Evolutionary conservation across 805 yeast species (phyloP).

Genomic region (Pichia manshurica): DNA sequence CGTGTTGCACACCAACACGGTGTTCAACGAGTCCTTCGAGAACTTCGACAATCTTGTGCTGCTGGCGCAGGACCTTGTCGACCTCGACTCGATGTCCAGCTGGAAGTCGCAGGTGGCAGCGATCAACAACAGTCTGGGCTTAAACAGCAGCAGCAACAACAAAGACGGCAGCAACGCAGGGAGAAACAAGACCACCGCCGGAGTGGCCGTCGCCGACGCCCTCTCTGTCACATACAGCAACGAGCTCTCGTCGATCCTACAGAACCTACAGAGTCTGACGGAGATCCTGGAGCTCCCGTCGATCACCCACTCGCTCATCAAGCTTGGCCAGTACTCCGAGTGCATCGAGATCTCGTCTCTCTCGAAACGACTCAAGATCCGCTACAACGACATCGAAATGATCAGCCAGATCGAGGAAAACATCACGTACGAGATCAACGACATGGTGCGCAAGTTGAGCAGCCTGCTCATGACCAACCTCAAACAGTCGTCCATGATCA

Average conservation of each 20-base stretch:
- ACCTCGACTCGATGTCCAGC: background rate
- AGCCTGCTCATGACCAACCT: conserved; percentile 66
- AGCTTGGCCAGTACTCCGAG: conserved; percentile 82
- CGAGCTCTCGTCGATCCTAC: conserved; percentile 36
- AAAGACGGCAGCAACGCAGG: too few species aligned
- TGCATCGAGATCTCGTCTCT: conserved; percentile 79
- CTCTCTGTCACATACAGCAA: background rate
- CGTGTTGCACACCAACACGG: conserved; percentile 31
- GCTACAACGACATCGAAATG: conserved; percentile 58
- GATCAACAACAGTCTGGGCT: background rate
- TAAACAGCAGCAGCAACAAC: background rate
- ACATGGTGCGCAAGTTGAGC: conserved; percentile 65
- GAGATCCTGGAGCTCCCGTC: conserved; percentile 84
- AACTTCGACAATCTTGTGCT: conserved; percentile 4
- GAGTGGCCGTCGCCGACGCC: background rate
- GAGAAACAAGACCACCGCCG: too few species aligned
- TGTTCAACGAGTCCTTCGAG: conserved; percentile 1
- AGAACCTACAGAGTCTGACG: conserved; percentile 63
- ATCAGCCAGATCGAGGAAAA: conserved; percentile 45
- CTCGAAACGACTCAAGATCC: conserved; percentile 57
- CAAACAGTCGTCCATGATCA: conserved; percentile 72
- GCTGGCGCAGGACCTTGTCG: background rate
- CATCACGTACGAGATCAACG: conserved; percentile 49
- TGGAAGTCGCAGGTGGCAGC: background rate
- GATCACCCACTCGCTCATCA: conserved; percentile 73